Percentiles rank a stretch among this genome's conserved stretches.
Evolutionary conservation across 2,329 filamentous ascomycete genomes (phyloP).

Genomic region (Claviceps capensis): DNA sequence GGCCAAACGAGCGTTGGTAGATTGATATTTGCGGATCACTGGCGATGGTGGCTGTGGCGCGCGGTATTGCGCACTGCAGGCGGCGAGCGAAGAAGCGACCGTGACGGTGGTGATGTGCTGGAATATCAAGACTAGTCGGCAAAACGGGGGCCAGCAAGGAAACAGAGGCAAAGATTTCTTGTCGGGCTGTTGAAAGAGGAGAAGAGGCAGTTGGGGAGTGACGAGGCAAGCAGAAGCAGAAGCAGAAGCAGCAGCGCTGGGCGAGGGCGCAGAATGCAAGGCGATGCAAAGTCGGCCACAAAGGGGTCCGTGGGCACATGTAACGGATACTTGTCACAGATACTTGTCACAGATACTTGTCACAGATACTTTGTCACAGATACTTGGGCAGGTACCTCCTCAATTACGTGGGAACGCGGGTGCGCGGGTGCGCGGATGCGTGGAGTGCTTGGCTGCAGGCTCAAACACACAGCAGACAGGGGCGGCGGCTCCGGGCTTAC

Average conservation of each 20-base stretch:
- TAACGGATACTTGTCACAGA: not conserved
- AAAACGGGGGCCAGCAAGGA: not conserved
- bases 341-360: too few species aligned
- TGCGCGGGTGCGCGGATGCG: not conserved
- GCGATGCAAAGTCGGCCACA: slow-evolving; percentile 5
- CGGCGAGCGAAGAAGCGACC: not conserved
- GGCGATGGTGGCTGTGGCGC: not conserved
- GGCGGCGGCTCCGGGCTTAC: slow-evolving; percentile 3
- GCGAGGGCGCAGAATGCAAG: slow-evolving; percentile 5
- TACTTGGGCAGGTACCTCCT: not conserved
- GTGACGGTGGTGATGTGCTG: not conserved
- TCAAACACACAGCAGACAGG: slow-evolving; percentile 4
- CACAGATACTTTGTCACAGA: not conserved
- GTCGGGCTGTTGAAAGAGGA: not conserved
- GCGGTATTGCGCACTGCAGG: not conserved
- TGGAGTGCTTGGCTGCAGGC: not conserved
- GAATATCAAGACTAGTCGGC: not conserved
- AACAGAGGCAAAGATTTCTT: not conserved
- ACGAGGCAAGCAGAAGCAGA: not conserved
- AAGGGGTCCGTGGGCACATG: not conserved
- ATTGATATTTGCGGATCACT: not conserved
- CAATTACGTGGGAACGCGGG: not conserved
- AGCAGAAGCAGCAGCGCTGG: not conserved
- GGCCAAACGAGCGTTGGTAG: not conserved
- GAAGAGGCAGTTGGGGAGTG: not conserved